These are phyloP conservation scores for Saitozyma sp. DNA, from an alignment of 768 basidiomycete species.

Conservation along the genomic window DNA sequence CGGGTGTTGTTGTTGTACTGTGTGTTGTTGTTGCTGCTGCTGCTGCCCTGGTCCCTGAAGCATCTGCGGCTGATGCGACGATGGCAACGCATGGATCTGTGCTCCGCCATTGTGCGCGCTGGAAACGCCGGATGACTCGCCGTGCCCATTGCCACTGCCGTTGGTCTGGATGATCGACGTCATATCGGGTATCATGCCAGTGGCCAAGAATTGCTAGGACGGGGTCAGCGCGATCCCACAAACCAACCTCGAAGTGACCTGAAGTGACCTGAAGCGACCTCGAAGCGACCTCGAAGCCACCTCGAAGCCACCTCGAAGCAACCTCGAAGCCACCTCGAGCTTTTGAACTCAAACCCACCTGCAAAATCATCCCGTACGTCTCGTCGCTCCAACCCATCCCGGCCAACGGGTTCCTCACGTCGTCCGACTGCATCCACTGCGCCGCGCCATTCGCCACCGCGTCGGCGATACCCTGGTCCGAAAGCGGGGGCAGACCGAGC, in stretches of 20 bases:
- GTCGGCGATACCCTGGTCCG: slow-evolving; percentile 50
- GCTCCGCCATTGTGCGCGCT: no score
- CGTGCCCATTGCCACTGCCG: neutral
- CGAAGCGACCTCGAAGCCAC: no score
- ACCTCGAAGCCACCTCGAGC: no score
- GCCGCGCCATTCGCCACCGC: slow-evolving; percentile 32
- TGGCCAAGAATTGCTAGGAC: slow-evolving; percentile 40
- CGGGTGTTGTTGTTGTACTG: no score
- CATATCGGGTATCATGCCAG: slow-evolving; percentile 39
- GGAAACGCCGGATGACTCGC: no score
- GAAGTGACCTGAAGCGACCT: neutral
- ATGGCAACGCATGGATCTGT: no score
- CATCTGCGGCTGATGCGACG: no score
- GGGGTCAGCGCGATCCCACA: neutral
- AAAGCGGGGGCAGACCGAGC: slow-evolving; percentile 62
- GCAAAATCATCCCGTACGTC: slow-evolving; percentile 77
- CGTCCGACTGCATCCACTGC: slow-evolving; percentile 5
- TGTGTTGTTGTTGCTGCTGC: no score
- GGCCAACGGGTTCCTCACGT: slow-evolving; percentile 67
- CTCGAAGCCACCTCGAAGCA: no score
- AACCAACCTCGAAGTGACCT: neutral
- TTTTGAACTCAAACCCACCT: slow-evolving; percentile 51
- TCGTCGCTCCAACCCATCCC: slow-evolving; percentile 87
- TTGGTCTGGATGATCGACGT: slow-evolving; percentile 8
- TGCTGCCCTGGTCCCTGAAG: no score